Base-by-base conservation (phyloP, 192 early-diverging fungal species). In the Spinellus fusiger region DNA sequence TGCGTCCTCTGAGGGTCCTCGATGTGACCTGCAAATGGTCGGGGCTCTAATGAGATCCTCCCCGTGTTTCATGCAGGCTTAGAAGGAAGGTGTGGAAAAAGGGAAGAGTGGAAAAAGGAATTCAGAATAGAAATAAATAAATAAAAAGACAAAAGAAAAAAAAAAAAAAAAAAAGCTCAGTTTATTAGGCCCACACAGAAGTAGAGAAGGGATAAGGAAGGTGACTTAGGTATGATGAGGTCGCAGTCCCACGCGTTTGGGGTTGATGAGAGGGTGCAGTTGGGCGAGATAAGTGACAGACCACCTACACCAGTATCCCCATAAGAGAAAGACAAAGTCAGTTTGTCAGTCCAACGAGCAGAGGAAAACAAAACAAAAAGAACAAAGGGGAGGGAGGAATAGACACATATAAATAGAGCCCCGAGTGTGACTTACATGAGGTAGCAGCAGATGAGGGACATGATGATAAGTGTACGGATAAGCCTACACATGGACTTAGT, bases 201-300 rank as follows among this genome's bases (percentile, higher is more conserved):
- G n/a, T n/a, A n/a, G n/a, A n/a, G n/a, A n/a, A n/a, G n/a, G n/a
- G n/a, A n/a, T n/a, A n/a, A n/a, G n/a, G n/a, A n/a, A n/a, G n/a
- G n/a, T n/a, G 10, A 5, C 18, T 44, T 44, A 44, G 10, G 40
- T 6, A 18, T 44, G 40, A 12, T 44, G 48, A 28, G 62, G 75
- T 64, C 84, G 74, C 60, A 89, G 68, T 69, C 86, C 83, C 47
- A 77, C 78, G 31, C 87, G 82, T 67, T 81, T 87, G 4, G 93
- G 93, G 18, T 78, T 73, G 44, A 94, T 79, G 31, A 94, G 76
- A 22, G 93, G 93, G 61, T 94, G 79, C 4, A 93, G 70, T 80
- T 94, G 93, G 34, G 90, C 90, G 51, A 94, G 70, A 68, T 93
- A 94, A 29, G 90, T 93, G 57, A 94, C 77, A 0, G 88, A 89